Percentiles rank a stretch among this genome's conserved stretches.
Conservation (phyloP, 352 stramenopile genomes). For the Poterioochromonas sp. region DNA sequence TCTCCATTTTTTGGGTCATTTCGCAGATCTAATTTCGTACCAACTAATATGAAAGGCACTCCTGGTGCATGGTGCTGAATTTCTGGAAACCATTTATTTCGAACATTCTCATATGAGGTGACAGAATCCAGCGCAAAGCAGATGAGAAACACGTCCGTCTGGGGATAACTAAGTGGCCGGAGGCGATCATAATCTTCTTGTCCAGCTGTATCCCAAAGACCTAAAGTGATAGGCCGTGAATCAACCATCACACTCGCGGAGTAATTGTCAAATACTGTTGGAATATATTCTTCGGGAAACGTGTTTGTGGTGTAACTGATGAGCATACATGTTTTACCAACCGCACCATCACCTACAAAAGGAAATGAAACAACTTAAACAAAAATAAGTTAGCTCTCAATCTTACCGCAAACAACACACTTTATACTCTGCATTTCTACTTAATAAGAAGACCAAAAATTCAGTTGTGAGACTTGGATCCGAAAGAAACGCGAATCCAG, state of each 20-base stretch:
- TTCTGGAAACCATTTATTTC: slow-evolving; percentile 80
- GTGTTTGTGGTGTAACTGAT: slow-evolving; percentile 94
- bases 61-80: slow-evolving; percentile 52
- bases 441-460: background rate
- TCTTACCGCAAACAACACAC: slow-evolving; percentile 69
- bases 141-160: slow-evolving; percentile 91
- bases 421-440: slow-evolving; percentile 85
- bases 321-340: slow-evolving; percentile 90
- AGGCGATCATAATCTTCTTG: slow-evolving; percentile 93
- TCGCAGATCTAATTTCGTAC: slow-evolving; percentile 82
- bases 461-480: too few relatives aligned
- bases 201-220: slow-evolving; percentile 89
- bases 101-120: slow-evolving; percentile 87
- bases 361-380: slow-evolving; percentile 5
- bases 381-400: slow-evolving; percentile 41
- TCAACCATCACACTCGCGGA: slow-evolving; percentile 78
- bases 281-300: slow-evolving; percentile 91
- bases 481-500: too few relatives aligned
- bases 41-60: slow-evolving; percentile 85
- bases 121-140: slow-evolving; percentile 76
- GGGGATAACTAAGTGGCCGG: slow-evolving; percentile 83
- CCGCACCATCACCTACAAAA: slow-evolving; percentile 73
- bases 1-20: slow-evolving; percentile 77
- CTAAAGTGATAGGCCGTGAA: slow-evolving; percentile 84
- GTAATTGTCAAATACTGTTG: slow-evolving; percentile 82